These are phyloP conservation scores for Backusella morwellensis DNA, from an alignment of 192 early-diverging fungal genomes.

Conservation along the genomic window DNA sequence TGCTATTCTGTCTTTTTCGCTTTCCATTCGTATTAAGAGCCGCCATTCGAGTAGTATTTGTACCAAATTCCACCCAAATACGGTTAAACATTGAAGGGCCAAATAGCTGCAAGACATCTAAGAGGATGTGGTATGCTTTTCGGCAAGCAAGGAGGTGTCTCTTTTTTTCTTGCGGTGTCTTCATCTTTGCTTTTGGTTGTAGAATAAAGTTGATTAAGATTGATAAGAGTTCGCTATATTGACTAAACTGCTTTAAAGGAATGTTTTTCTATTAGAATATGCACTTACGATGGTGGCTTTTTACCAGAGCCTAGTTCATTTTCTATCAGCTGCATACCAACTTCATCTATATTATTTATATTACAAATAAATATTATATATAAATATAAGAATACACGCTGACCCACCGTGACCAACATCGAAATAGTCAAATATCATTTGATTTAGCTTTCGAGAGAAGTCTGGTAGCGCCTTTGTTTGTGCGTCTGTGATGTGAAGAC, in stretches of 20 bases:
- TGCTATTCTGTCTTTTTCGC: background rate
- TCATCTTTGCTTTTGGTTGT: background rate
- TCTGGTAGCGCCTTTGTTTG: background rate
- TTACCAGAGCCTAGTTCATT: background rate
- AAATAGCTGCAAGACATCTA: constrained; percentile 1
- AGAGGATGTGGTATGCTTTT: background rate
- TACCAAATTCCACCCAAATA: background rate
- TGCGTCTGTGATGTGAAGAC: background rate
- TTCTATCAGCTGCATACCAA: constrained; percentile 6
- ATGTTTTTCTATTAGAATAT: background rate
- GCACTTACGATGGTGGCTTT: constrained; percentile 2
- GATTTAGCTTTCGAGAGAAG: background rate
- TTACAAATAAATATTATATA: background rate
- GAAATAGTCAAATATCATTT: constrained; percentile 12
- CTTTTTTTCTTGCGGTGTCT: background rate
- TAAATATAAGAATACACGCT: background rate
- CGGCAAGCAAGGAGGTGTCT: background rate
- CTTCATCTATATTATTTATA: background rate
- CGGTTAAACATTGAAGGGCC: background rate
- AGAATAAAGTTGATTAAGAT: background rate
- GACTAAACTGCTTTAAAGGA: background rate
- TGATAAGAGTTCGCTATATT: background rate
- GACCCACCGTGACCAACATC: constrained; percentile 2
- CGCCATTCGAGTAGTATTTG: background rate
- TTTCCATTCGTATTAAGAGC: background rate